Base-by-base conservation (phyloP, 1,139 yeast species). In the Taiozyma sp. region DNA sequence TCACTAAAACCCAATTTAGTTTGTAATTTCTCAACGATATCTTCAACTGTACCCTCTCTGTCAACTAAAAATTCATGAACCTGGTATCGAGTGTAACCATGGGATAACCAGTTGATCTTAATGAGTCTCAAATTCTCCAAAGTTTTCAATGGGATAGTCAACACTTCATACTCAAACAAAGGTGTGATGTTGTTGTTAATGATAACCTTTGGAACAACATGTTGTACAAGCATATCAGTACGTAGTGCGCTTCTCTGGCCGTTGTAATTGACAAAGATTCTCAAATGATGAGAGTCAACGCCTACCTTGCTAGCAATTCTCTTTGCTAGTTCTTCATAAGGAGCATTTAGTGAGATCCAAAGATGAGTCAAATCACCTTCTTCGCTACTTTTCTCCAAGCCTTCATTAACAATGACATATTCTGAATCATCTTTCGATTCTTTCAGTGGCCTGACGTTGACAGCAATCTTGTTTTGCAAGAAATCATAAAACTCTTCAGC, bases 91-190 rank as follows among this genome's bases (percentile, higher is more conserved):
- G 83, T 74, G 45, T 85, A 77, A 23, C 81, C 80, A 49, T 76
- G 76, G 3, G 79, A 78, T 30, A 86, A 68, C 91, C 92, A 87
- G 54, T 74, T 75, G 29, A 87, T 73, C 53, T 78, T 80, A 41
- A 92, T 70, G 9, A 81, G 69, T 55, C 81, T 80, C 81, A 90
- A 80, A 57, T 79, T 82, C 67, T 95, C 99, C 60, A 86, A 79
- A 56, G 91, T 96, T 40, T 73, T 77, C 54, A 93, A 71, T 8
- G 92, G 82, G 47, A 91, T 83, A 44, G 82, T 85, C 61, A 95
- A 75, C 1, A 87, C 70, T 62, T 92, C 97, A 65, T 87, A 93
- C 59, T 83, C 88, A 59, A 85, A 78, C 12, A 77, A 73, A 6
- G 74, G 66, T 70, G 70, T 48, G 66, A 70, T 28, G 4, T 51